phyloP scores from a whole-genome alignment of 2,329 filamentous ascomycete species.

The Colletotrichum eremochloae region DNA sequence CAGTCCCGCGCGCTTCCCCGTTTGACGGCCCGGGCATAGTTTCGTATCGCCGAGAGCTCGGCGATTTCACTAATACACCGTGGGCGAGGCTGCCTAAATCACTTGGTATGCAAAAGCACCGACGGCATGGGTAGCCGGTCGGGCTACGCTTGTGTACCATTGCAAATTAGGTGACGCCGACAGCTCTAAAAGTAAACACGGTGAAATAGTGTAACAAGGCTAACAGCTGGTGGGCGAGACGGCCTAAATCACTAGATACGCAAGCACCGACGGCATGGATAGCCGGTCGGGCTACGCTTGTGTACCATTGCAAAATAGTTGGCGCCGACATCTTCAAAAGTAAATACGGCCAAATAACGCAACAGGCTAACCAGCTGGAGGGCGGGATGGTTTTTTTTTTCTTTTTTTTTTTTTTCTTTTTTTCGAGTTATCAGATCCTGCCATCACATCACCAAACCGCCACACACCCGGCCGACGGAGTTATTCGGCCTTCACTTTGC shows the following conservation, averaged over 20 bases:
- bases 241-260: too few relatives aligned
- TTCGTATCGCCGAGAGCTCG: conserved; percentile 40
- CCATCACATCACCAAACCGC: neutral
- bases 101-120: too few relatives aligned
- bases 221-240: neutral
- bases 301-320: neutral
- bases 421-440: conserved; percentile 27
- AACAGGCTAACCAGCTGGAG: conserved; percentile 4
- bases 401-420: neutral
- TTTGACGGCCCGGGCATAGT: neutral
- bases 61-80: neutral
- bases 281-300: conserved; percentile 25
- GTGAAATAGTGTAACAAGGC: conserved; percentile 16
- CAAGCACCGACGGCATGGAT: neutral
- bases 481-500: conserved; percentile 6
- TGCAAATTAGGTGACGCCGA: neutral
- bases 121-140: conserved; percentile 7
- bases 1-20: conserved; percentile 34
- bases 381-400: neutral
- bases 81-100: neutral
- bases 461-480: conserved; percentile 9
- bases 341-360: conserved; percentile 6
- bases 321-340: neutral
- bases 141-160: conserved; percentile 25
- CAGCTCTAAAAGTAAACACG: neutral